Conservation (phyloP, 2,329 filamentous ascomycete genomes). For the Elsinoe fawcettii region DNA sequence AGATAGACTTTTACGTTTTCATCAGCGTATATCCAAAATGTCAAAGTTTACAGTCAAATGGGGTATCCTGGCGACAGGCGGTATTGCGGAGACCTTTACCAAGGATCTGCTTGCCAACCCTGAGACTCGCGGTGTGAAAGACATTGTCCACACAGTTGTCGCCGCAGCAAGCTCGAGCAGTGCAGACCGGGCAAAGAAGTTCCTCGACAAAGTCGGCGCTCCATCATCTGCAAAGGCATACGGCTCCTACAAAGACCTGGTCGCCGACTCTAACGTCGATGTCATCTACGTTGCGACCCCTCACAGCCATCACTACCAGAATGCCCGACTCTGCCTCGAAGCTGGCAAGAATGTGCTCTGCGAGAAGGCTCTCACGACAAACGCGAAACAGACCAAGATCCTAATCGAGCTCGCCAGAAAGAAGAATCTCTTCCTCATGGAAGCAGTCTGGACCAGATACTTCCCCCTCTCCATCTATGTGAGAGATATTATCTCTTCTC, state of each 20-base stretch:
- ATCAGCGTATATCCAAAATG: conserved; percentile 11
- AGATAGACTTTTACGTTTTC: neutral
- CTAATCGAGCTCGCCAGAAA: conserved; percentile 63
- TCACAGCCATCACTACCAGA: conserved; percentile 89
- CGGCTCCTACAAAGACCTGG: conserved; percentile 73
- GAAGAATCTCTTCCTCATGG: conserved; percentile 69
- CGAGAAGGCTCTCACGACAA: conserved; percentile 86
- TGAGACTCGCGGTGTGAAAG: conserved; percentile 56
- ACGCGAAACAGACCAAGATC: conserved; percentile 64
- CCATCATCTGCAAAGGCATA: conserved; percentile 63
- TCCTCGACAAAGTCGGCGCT: conserved; percentile 64
- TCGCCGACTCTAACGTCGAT: conserved; percentile 69
- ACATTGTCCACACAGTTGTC: conserved; percentile 68
- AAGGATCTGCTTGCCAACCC: conserved; percentile 74
- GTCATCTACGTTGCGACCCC: conserved; percentile 86
- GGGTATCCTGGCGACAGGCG: conserved; percentile 44
- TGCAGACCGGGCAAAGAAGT: conserved; percentile 58
- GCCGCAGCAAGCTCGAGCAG: conserved; percentile 76
- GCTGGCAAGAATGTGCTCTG: conserved; percentile 84
- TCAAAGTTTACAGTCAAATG: conserved; percentile 23
- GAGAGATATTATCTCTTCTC: conserved; percentile 54
- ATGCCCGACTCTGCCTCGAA: conserved; percentile 73
- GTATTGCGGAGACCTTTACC: conserved; percentile 49
- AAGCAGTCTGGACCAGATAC: conserved; percentile 77
- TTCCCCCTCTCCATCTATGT: conserved; percentile 76